phyloP scores from a whole-genome alignment of 1,284 basidiomycete genomes.

The Cryptococcus sp. region DNA sequence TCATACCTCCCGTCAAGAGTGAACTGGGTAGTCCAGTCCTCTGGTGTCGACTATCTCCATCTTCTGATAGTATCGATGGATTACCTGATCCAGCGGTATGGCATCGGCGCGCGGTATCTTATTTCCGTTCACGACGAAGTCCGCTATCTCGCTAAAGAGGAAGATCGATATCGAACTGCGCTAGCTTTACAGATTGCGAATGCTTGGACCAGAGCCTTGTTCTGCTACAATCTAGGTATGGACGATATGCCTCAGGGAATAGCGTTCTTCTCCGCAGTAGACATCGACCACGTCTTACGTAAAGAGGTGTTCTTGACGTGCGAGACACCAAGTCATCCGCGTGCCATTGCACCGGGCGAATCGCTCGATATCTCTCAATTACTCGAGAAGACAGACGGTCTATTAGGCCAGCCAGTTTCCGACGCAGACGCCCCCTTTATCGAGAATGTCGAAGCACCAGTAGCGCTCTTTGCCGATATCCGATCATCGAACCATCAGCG shows the following conservation, averaged over 20 bases:
- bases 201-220: constrained; percentile 90
- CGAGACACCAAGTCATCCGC: constrained; percentile 87
- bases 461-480: constrained; percentile 36
- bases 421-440: background rate
- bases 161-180: constrained; percentile 82
- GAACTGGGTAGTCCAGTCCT: constrained; percentile 99
- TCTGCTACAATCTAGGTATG: constrained; percentile 91
- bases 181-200: constrained; percentile 96
- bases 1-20: constrained; percentile 96
- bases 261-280: constrained; percentile 96
- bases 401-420: constrained; percentile 14
- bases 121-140: constrained; percentile 98
- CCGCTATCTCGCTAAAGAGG: constrained; percentile 85
- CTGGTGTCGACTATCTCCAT: constrained; percentile 97
- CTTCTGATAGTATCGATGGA: constrained; percentile 95
- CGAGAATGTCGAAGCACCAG: constrained; percentile 25
- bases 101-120: constrained; percentile 88
- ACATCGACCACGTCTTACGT: constrained; percentile 84
- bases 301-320: constrained; percentile 98
- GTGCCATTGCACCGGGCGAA: constrained; percentile 79
- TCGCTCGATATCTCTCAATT: constrained; percentile 72
- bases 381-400: constrained; percentile 61
- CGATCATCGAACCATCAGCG: constrained; percentile 23
- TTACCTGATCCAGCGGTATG: constrained; percentile 76
- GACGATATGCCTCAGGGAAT: constrained; percentile 91